Evolutionary conservation across 2,329 filamentous ascomycete species (phyloP).

Genomic region (Bertia moriformis): DNA sequence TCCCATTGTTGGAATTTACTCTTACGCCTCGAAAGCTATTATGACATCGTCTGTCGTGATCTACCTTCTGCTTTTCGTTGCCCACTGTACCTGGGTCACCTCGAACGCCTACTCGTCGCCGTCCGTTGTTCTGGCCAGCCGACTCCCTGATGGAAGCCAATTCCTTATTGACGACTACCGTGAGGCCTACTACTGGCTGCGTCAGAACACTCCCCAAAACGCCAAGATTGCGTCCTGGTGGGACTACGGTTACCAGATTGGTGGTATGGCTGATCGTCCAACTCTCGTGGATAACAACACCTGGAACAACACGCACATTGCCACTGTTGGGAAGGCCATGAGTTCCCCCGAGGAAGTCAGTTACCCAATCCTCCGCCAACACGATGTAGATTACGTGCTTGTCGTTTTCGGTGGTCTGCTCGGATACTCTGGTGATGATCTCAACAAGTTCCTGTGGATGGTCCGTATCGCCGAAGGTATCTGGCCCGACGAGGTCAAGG

Average conservation of each 20-base stretch:
- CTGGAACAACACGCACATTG: slow-evolving; percentile 99
- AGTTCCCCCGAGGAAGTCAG: slow-evolving; percentile 93
- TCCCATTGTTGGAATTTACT: slow-evolving; percentile 74
- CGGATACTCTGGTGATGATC: slow-evolving; percentile 95
- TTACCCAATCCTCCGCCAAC: slow-evolving; percentile 95
- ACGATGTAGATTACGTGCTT: slow-evolving; percentile 97
- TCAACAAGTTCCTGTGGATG: slow-evolving; percentile 99
- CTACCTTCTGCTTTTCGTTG: slow-evolving; percentile 84
- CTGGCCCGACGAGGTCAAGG: slow-evolving; percentile 98
- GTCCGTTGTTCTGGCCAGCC: slow-evolving; percentile 86
- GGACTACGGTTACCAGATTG: slow-evolving; percentile 99
- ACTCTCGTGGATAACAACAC: slow-evolving; percentile 99
- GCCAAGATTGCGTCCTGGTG: slow-evolving; percentile 99
- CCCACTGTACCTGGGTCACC: slow-evolving; percentile 98
- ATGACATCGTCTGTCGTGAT: slow-evolving; percentile 58
- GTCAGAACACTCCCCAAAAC: slow-evolving; percentile 86
- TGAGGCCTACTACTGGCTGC: slow-evolving; percentile 98
- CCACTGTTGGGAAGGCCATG: slow-evolving; percentile 98
- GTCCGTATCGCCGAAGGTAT: slow-evolving; percentile 97
- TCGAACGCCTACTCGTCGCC: slow-evolving; percentile 98
- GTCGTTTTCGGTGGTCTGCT: slow-evolving; percentile 91
- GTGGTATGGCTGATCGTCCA: slow-evolving; percentile 94
- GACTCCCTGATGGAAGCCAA: slow-evolving; percentile 83
- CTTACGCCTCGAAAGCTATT: slow-evolving; percentile 61
- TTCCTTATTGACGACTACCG: slow-evolving; percentile 99